phyloP scores from a whole-genome alignment of 108 stramenopile species.

The Chaetoceros muelleri region DNA sequence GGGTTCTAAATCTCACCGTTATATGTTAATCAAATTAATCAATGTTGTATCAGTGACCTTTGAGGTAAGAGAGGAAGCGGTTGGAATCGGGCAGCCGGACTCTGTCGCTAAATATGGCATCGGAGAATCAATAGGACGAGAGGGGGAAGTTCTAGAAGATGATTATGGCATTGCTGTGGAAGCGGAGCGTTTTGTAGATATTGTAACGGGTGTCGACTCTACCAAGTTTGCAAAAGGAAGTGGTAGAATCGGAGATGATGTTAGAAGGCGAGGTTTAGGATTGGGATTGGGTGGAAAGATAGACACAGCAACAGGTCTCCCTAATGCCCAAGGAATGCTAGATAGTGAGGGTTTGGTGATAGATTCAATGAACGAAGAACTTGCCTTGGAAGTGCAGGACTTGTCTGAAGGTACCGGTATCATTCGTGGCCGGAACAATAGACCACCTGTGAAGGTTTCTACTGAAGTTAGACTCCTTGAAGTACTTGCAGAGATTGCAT shows the following conservation, averaged over 20 bases:
- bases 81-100: constrained; percentile 79
- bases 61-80: constrained; percentile 70
- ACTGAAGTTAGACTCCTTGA: constrained; percentile 46
- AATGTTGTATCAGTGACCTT: constrained; percentile 45
- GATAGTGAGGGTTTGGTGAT: constrained; percentile 15
- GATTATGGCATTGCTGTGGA: constrained; percentile 87
- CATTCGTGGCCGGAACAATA: constrained; percentile 75
- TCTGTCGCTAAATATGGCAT: constrained; percentile 66
- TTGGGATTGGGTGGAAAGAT: constrained; percentile 40
- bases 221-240: constrained; percentile 58
- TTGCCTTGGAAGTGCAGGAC: constrained; percentile 65
- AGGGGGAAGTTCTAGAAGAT: constrained; percentile 61
- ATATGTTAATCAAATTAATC: background rate
- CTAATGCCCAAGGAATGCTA: too few species aligned
- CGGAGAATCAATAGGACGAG: constrained; percentile 53
- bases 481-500: constrained; percentile 76
- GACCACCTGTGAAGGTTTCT: constrained; percentile 68
- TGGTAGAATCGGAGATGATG: constrained; percentile 74
- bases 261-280: constrained; percentile 60
- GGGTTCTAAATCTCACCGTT: background rate
- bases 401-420: constrained; percentile 80
- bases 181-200: constrained; percentile 75
- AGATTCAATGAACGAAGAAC: constrained; percentile 39
- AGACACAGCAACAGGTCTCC: constrained; percentile 3
- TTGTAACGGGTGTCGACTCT: constrained; percentile 83